Evolutionary conservation across 257 asterid species (phyloP).

Genomic region (Misopates orontium): DNA sequence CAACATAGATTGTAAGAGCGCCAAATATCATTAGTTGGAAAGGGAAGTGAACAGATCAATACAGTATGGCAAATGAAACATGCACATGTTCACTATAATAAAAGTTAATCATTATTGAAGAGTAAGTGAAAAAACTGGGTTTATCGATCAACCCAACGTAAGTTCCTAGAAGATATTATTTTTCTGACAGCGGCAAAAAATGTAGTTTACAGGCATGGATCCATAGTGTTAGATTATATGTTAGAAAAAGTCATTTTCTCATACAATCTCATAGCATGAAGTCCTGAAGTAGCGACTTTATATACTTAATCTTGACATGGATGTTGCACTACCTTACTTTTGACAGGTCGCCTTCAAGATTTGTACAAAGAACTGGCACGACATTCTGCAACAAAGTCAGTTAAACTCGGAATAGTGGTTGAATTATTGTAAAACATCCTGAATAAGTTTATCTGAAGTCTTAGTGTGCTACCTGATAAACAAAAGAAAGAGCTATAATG

Average conservation of each 20-base stretch:
- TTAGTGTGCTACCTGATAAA: conserved; percentile 67
- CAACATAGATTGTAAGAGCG: conserved; percentile 22
- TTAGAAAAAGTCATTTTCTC: background rate
- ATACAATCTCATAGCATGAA: background rate
- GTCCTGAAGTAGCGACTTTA: background rate
- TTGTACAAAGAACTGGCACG: conserved; percentile 90
- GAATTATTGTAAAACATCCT: background rate
- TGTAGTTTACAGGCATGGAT: too few relatives aligned
- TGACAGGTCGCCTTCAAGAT: conserved; percentile 88
- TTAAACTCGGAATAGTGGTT: conserved; percentile 5
- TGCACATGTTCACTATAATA: too few relatives aligned
- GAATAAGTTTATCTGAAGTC: conserved; percentile 1
- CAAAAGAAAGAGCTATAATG: conserved; percentile 90
- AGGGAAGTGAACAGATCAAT: background rate
- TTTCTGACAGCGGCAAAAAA: too few relatives aligned
- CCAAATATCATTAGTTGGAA: background rate
- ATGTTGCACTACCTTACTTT: conserved; percentile 69
- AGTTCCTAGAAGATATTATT: too few relatives aligned
- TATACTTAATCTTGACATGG: conserved; percentile 14
- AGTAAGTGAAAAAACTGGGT: too few relatives aligned
- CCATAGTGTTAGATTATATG: too few relatives aligned
- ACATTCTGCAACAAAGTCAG: conserved; percentile 65
- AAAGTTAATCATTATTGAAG: too few relatives aligned
- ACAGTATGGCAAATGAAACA: background rate
- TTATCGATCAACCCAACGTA: too few relatives aligned